Conservation (phyloP, 176 grass and related monocot genomes). For the Aegilops tauschii region DNA sequence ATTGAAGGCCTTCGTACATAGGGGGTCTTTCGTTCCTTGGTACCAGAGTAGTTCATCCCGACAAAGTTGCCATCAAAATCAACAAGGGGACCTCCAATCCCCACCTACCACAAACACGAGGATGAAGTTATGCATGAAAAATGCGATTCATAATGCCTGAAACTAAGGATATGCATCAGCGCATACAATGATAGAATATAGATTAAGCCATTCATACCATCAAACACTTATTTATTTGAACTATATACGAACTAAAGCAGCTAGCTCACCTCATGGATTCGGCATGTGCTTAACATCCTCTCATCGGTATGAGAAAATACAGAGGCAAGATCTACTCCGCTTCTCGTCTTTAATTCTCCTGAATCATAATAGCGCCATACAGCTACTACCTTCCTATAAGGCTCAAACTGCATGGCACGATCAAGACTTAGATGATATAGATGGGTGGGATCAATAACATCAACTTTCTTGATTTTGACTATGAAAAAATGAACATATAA, state of each 20-base stretch:
- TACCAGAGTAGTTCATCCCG: background rate
- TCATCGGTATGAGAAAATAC: background rate
- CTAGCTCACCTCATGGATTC: background rate
- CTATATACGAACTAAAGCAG: background rate
- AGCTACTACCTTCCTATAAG: slow-evolving; percentile 5
- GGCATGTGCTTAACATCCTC: background rate
- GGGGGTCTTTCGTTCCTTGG: background rate
- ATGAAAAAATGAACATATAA: background rate
- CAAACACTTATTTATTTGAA: background rate
- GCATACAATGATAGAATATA: background rate
- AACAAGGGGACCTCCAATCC: background rate
- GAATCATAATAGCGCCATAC: background rate
- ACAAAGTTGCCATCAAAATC: background rate
- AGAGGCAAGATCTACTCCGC: background rate
- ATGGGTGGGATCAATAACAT: background rate
- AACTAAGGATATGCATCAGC: background rate
- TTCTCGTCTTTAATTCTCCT: background rate
- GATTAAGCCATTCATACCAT: background rate
- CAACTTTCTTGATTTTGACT: background rate
- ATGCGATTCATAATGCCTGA: background rate
- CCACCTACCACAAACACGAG: background rate
- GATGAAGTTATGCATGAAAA: background rate
- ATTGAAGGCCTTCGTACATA: background rate
- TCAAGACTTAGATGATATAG: background rate
- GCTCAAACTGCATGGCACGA: background rate